A percentile compares a stretch with the other conserved stretches of the same genome.
These are phyloP conservation scores for Nakataea oryzae DNA, from an alignment of 2,329 filamentous ascomycete genomes.

Conservation along the genomic window DNA sequence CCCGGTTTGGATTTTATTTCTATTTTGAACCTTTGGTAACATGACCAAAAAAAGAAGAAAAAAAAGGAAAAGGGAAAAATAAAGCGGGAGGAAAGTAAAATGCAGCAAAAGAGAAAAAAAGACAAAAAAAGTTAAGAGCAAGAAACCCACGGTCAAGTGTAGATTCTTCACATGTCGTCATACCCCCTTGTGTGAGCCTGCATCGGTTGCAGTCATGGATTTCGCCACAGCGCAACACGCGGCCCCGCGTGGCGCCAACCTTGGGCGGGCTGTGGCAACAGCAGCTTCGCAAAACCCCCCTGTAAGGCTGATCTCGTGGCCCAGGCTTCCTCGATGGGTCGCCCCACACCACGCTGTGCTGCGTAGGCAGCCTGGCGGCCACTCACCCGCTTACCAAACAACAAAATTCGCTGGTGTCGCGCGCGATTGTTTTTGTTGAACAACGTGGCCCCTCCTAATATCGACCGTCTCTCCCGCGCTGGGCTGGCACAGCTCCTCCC, in stretches of 20 bases:
- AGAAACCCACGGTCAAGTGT: too few species aligned
- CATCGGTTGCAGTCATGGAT: too few species aligned
- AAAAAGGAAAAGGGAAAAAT: not conserved
- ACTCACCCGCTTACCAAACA: not conserved
- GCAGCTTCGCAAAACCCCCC: not conserved
- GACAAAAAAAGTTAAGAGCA: not conserved
- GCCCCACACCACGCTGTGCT: not conserved
- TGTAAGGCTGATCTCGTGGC: conserved; percentile 1
- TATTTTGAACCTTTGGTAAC: not conserved
- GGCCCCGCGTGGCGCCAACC: not conserved
- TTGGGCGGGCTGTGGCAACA: too few species aligned
- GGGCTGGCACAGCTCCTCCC: not conserved
- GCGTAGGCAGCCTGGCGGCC: too few species aligned
- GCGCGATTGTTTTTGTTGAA: not conserved
- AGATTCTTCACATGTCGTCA: too few species aligned
- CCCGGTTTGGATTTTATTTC: not conserved
- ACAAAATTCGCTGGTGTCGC: not conserved
- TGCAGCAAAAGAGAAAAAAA: not conserved
- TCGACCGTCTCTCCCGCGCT: too few species aligned
- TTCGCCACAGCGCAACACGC: not conserved
- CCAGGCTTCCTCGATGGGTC: not conserved
- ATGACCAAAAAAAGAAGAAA: conserved; percentile 2
- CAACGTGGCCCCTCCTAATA: not conserved
- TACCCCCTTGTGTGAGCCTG: too few species aligned
- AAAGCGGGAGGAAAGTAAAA: not conserved